phyloP scores from a whole-genome alignment of 2,329 filamentous ascomycete genomes.

The Madurella mycetomatis region DNA sequence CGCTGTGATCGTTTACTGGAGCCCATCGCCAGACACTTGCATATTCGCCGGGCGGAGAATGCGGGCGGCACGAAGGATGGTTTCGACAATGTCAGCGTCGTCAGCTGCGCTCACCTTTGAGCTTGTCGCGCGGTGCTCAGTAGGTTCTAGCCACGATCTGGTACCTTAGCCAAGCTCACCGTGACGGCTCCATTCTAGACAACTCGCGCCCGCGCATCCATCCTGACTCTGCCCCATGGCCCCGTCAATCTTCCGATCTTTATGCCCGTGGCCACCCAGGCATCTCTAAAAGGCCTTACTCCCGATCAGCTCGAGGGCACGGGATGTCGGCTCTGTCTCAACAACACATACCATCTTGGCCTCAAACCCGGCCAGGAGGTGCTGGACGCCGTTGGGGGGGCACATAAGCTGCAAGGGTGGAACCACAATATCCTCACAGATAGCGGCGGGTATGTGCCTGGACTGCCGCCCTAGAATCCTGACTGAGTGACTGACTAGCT shows the following conservation, averaged over 20 bases:
- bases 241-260: conserved; percentile 87
- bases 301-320: conserved; percentile 88
- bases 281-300: conserved; percentile 89
- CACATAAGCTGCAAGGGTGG: conserved; percentile 94
- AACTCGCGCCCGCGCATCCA: conserved; percentile 87
- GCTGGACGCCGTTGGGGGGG: conserved; percentile 81
- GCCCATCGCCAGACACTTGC: not conserved
- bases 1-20: not conserved
- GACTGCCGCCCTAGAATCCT: conserved; percentile 24
- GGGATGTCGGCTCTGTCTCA: conserved; percentile 84
- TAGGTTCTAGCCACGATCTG: conserved; percentile 43
- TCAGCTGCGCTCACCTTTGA: conserved; percentile 73
- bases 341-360: conserved; percentile 97
- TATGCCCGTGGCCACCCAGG: conserved; percentile 98
- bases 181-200: conserved; percentile 52
- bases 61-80: conserved; percentile 41
- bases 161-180: conserved; percentile 7
- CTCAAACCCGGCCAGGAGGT: conserved; percentile 91
- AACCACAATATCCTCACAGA: conserved; percentile 89
- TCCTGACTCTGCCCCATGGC: conserved; percentile 85
- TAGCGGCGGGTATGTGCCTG: conserved; percentile 58
- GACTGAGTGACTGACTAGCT: conserved; percentile 16
- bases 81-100: conserved; percentile 45
- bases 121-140: conserved; percentile 72
- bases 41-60: conserved; percentile 21